These are phyloP conservation scores for Cucurbitaria berberidis DNA, from an alignment of 2,329 filamentous ascomycete species.

Conservation along the genomic window DNA sequence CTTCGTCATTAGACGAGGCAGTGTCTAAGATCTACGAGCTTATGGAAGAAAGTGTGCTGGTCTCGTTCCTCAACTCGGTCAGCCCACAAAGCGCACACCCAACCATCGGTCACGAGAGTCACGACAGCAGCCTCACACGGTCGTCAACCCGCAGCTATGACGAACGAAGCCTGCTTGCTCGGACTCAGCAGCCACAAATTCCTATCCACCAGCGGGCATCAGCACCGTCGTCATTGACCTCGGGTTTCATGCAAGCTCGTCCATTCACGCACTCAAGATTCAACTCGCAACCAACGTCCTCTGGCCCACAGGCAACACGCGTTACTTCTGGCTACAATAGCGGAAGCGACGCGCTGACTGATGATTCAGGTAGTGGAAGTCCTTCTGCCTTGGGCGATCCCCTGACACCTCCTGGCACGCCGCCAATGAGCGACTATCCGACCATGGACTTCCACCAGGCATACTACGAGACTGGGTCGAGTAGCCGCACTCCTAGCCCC, in stretches of 20 bases:
- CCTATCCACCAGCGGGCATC: constrained; percentile 47
- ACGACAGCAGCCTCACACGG: constrained; percentile 48
- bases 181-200: constrained; percentile 37
- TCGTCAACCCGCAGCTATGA: constrained; percentile 51
- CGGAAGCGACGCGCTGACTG: constrained; percentile 56
- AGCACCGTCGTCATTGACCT: constrained; percentile 48
- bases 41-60: constrained; percentile 95
- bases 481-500: constrained; percentile 47
- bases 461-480: constrained; percentile 42
- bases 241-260: constrained; percentile 45
- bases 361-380: constrained; percentile 66
- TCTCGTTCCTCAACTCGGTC: constrained; percentile 82
- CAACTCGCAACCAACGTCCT: constrained; percentile 46
- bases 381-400: constrained; percentile 62
- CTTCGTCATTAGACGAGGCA: constrained; percentile 78
- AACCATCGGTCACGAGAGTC: constrained; percentile 51
- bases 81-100: constrained; percentile 56
- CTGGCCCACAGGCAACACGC: constrained; percentile 36
- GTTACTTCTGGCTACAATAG: constrained; percentile 50
- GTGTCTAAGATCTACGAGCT: constrained; percentile 90
- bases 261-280: constrained; percentile 47
- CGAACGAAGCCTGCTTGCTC: constrained; percentile 43
- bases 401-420: constrained; percentile 79
- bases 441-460: constrained; percentile 46
- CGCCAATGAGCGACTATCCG: constrained; percentile 66